Evolutionary conservation across 163 green algal genomes (phyloP).

Genomic region (Scenedesmus sp.): DNA sequence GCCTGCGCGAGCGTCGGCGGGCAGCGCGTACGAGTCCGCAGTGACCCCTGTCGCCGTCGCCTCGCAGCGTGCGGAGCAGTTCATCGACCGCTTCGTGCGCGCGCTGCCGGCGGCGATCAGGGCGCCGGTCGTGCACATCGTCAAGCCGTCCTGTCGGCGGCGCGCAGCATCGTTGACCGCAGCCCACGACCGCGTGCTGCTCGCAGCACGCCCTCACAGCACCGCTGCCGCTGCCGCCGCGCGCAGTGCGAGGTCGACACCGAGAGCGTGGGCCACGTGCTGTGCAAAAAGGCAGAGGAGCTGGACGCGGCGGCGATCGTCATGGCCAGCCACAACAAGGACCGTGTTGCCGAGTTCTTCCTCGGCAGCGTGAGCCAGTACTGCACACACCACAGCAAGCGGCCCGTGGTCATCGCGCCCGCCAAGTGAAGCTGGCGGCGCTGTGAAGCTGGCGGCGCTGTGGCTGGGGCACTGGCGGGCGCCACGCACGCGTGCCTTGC

Average conservation of each 20-base stretch:
- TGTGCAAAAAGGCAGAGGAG: constrained; percentile 71
- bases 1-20: constrained; percentile 58
- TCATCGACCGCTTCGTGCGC: constrained; percentile 57
- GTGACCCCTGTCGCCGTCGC: no score
- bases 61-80: constrained; percentile 61
- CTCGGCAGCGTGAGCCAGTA: constrained; percentile 70
- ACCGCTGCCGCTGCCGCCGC: no score
- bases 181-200: no score
- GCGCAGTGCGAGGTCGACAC: constrained; percentile 55
- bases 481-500: no score
- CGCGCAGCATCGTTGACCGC: no score
- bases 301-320: constrained; percentile 65
- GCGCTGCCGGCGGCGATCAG: constrained; percentile 39
- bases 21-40: constrained; percentile 54
- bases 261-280: constrained; percentile 70
- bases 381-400: constrained; percentile 64
- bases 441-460: no score
- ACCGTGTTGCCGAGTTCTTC: constrained; percentile 73
- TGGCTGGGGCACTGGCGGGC: no score
- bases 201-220: no score
- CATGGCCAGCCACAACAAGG: constrained; percentile 65
- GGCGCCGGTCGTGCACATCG: constrained; percentile 62
- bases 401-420: constrained; percentile 60
- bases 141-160: constrained; percentile 41
- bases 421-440: no score